A percentile compares a stretch with the other conserved stretches of the same genome.
Conservation (phyloP, 2,329 filamentous ascomycete species). For the Colletotrichum tropicicola region DNA sequence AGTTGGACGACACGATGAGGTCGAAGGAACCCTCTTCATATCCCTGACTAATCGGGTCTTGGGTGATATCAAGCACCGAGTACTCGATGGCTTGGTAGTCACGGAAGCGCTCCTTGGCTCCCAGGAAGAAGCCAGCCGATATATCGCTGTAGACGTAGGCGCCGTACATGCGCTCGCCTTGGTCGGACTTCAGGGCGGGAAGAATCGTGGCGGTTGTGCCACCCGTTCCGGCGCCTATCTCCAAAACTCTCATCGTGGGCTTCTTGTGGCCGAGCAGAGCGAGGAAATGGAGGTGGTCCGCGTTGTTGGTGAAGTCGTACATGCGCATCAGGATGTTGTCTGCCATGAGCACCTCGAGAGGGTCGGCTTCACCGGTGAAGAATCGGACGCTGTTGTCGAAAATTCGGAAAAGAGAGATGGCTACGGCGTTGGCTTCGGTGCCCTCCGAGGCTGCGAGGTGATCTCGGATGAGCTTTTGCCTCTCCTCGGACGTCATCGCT, state of each 20-base stretch:
- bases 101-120: too few relatives aligned
- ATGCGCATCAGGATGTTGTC: too few relatives aligned
- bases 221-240: not conserved
- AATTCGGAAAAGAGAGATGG: not conserved
- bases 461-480: not conserved
- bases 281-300: not conserved
- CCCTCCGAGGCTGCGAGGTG: not conserved
- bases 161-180: too few relatives aligned
- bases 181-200: too few relatives aligned
- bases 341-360: too few relatives aligned
- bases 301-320: too few relatives aligned
- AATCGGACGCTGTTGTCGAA: not conserved
- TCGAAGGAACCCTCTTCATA: slow-evolving; percentile 39
- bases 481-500: not conserved
- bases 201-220: not conserved
- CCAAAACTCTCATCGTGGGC: slow-evolving; percentile 22
- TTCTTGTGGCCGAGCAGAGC: slow-evolving; percentile 35
- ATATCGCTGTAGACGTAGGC: too few relatives aligned
- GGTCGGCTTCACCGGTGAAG: too few relatives aligned
- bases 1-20: not conserved
- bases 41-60: too few relatives aligned
- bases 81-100: too few relatives aligned
- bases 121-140: too few relatives aligned
- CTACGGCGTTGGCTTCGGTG: not conserved
- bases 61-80: too few relatives aligned